Base-by-base conservation (phyloP, 2,329 filamentous ascomycete genomes). In the Diaporthe sp. region DNA sequence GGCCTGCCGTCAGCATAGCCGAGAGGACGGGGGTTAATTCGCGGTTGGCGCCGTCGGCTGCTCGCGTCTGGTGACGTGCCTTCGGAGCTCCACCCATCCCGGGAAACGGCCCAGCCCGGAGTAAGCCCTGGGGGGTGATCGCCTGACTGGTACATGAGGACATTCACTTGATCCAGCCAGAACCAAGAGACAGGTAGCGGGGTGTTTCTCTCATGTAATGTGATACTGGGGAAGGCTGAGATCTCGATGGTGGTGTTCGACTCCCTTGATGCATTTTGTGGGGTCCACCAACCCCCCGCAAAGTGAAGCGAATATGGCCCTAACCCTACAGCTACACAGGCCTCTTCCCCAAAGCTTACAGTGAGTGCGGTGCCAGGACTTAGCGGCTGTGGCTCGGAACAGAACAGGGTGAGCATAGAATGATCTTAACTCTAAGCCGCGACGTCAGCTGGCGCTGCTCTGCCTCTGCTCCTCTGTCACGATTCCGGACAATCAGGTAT, bases 41-140 rank as follows among this genome's bases (percentile, higher is more conserved):
- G 65, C 49, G 65, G 65, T 55, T 42, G 34, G 46, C 12, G 58
- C 46, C 57, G 51, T 73, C 71, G 46, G 71, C 58, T 73, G 71
- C 39, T 55, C 46, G 44, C 39, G 57, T 53, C 71, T 34, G 46
- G 34, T 65, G 71, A 73, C 58, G 58, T 17, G 44, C 22, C 10
- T 42, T 55, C 37, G 44, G 31, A 44, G 31, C 28, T 53, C 12
- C 70, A 62, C 34, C 19, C 25, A 73, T 10, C 22, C 25, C 28
- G 12, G 42, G 42, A 49, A 25, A 25, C 49, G 46, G 44, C 58
- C 46, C 49, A 49, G 25, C 46, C 57, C 46, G 58, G 37, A 39
- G 60, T 25, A 53, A 62, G 34, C 46, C 31, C 37, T 25, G 28
- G 17, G 19, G 9, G 34, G 4, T 15, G 65, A 53, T 39, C 65